Evolutionary conservation across 1,284 basidiomycete species (phyloP), one percentile per base, ranked within the genome.

Genomic region (Pseudozyma hubeiensis): DNA sequence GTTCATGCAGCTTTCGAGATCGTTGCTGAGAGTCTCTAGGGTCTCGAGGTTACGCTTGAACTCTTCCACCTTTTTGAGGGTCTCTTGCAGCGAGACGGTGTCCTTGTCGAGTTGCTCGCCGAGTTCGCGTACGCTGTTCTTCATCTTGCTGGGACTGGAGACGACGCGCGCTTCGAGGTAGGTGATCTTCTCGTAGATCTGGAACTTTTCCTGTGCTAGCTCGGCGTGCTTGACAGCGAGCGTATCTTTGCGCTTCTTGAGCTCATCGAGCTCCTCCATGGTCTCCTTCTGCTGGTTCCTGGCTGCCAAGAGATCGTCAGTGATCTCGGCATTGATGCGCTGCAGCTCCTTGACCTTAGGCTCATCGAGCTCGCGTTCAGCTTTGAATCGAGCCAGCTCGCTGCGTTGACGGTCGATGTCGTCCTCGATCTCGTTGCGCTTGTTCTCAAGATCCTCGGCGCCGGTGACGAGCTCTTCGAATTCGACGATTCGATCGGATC

Each of bases 321-420:
- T 93, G 86, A 91, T 92, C 72, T 90, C 89, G 9, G 93, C 90
- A 73, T 91, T 93, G 81, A 92, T 90, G 64, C 91, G 85, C 58
- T 90, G 88, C 49, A 93, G 84, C 41, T 87, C 86, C 57, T 90
- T 88, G 9, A 91, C 84, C 79, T 93, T 91, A 13, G 89, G 88
- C 59, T 88, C 87, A 57, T 91, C 85, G 13, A 85, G 85, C 17
- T 79, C 82, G 7, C 90, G 84, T 37, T 88, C 75, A 14, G 61
- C 72, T 48, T 64, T 72, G 57, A 75, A 58, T n/a, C 58, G 53
- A 14, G 62, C 62, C 19, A 78, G 53, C 75, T 90, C 87, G 51
- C 88, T 87, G 24, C 87, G 88, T 13, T 90, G 86, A 10, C 85
- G 83, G 66, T 91, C 90, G 7, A 85, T 84, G 40, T 87, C 87